phyloP scores from a whole-genome alignment of 2,329 filamentous ascomycete genomes.

The Aspergillus arachidicola region DNA sequence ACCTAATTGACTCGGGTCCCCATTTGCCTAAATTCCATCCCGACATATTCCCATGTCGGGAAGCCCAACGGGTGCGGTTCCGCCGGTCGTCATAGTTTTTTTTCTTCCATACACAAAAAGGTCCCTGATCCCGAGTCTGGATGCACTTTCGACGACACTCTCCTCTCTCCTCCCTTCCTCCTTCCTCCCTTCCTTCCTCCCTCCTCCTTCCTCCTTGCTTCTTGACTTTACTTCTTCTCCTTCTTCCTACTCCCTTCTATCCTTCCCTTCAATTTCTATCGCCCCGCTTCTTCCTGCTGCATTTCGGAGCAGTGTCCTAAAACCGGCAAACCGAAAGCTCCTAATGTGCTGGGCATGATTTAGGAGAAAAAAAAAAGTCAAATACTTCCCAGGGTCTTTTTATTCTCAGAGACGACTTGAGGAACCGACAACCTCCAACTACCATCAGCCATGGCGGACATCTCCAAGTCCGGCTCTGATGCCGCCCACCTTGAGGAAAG shows the following conservation, averaged over 20 bases:
- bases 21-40: not conserved
- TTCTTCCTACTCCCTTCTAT: not conserved
- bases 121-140: conserved; percentile 9
- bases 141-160: not conserved
- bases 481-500: not conserved
- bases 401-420: not conserved
- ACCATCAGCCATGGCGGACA: not conserved
- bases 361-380: not conserved
- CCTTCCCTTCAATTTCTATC: no score
- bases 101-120: conserved; percentile 7
- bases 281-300: not conserved
- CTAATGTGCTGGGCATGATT: not conserved
- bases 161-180: conserved; percentile 1
- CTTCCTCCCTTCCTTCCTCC: not conserved
- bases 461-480: not conserved
- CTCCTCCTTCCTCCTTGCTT: not conserved
- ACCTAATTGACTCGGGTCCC: conserved; percentile 3
- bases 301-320: not conserved
- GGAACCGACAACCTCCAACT: not conserved
- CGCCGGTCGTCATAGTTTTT: not conserved
- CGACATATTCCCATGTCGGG: conserved; percentile 2
- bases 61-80: conserved; percentile 4
- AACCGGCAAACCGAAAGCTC: not conserved
- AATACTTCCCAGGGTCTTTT: not conserved
- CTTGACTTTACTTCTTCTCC: not conserved